Evolutionary conservation across 805 yeast genomes (phyloP).

Genomic region (Grigorovia transvaalensis): DNA sequence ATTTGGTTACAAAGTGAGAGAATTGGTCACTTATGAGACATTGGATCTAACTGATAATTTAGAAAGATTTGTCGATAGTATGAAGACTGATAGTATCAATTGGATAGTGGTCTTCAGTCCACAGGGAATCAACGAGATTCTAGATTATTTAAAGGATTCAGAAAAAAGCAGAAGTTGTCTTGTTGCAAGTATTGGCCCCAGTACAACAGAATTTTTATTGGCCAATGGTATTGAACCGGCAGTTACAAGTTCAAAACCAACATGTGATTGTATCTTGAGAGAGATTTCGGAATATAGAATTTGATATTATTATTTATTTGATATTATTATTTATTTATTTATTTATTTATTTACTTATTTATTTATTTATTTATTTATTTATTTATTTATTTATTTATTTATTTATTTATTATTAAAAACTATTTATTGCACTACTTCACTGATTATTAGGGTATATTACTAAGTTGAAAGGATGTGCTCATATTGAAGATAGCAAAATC

Average conservation of each 20-base stretch:
- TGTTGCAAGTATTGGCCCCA: conserved; percentile 87
- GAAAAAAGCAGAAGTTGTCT: conserved; percentile 13
- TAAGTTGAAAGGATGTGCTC: no score
- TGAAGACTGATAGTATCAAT: conserved; percentile 7
- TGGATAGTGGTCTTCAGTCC: conserved; percentile 91
- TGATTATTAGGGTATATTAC: no score
- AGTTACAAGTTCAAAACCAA: conserved; percentile 64
- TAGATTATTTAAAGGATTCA: conserved; percentile 32
- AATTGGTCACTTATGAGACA: conserved; percentile 63
- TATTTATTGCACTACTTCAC: no score
- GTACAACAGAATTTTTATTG: conserved; percentile 58
- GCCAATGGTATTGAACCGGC: conserved; percentile 45
- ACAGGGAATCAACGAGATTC: conserved; percentile 65
- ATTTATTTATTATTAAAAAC: no score
- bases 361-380: not conserved
- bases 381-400: not conserved
- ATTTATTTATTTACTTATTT: not conserved
- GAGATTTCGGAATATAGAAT: conserved; percentile 19
- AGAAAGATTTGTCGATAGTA: conserved; percentile 25
- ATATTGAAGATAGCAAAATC: no score
- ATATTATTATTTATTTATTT: not conserved
- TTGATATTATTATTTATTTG: not conserved
- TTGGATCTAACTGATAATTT: conserved; percentile 38
- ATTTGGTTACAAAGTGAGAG: conserved; percentile 27
- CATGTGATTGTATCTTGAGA: conserved; percentile 45